Percentiles rank a stretch among this genome's conserved stretches.
Conservation (phyloP, 1,284 basidiomycete genomes). For the Papiliotrema fonsecae region DNA sequence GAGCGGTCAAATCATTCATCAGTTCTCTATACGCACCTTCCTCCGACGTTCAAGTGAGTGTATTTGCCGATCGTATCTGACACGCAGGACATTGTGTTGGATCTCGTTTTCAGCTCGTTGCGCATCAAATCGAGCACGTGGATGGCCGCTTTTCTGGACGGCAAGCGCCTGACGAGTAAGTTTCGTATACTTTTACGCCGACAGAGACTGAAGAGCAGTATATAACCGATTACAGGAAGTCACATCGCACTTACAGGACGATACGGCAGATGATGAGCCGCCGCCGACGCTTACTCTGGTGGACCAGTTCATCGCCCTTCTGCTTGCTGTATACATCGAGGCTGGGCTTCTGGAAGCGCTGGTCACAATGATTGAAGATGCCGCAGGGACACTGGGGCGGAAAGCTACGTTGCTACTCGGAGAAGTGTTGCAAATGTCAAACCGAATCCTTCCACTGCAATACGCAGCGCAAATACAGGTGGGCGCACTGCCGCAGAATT, state of each 20-base stretch:
- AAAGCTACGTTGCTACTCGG: conserved; percentile 91
- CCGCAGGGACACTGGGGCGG: conserved; percentile 62
- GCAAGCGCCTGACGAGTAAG: conserved; percentile 76
- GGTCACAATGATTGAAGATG: conserved; percentile 70
- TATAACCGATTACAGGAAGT: conserved; percentile 41
- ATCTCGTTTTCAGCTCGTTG: conserved; percentile 90
- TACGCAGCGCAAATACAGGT: conserved; percentile 80
- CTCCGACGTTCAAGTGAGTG: conserved; percentile 71
- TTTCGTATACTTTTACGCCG: conserved; percentile 5
- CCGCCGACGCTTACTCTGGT: conserved; percentile 71
- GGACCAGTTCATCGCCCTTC: conserved; percentile 89
- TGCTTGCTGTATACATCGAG: conserved; percentile 79
- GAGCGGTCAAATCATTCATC: conserved; percentile 77
- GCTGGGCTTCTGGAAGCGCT: conserved; percentile 83
- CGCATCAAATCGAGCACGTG: conserved; percentile 84
- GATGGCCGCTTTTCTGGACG: conserved; percentile 85
- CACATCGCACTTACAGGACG: conserved; percentile 30
- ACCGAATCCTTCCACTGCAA: conserved; percentile 76
- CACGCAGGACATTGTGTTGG: conserved; percentile 80
- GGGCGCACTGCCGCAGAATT: conserved; percentile 11
- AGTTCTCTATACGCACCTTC: conserved; percentile 84
- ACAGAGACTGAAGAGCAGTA: conserved; percentile 17
- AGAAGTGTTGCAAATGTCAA: conserved; percentile 82
- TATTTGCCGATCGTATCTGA: neutral
- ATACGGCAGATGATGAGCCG: conserved; percentile 43